These are phyloP conservation scores for Fusarium devonianum DNA, from an alignment of 2,329 filamentous ascomycete species.

Conservation along the genomic window DNA sequence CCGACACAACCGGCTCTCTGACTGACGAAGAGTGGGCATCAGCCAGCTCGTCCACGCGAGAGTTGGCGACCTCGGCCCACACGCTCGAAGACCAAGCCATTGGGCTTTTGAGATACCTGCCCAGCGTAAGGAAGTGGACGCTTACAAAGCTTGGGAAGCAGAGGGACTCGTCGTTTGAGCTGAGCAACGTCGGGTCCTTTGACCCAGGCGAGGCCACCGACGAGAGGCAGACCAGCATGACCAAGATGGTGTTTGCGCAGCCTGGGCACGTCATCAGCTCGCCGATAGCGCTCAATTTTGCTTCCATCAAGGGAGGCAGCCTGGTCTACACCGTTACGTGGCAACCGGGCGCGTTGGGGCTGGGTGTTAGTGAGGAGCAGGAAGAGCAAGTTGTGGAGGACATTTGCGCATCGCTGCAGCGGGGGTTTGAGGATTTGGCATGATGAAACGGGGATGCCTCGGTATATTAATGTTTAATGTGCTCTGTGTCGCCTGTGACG, in stretches of 20 bases:
- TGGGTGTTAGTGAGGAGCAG: conserved; percentile 20
- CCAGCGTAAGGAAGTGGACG: conserved; percentile 36
- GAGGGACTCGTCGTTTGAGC: conserved; percentile 33
- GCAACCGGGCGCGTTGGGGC: conserved; percentile 34
- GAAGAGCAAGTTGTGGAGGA: conserved; percentile 31
- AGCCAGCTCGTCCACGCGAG: conserved; percentile 18
- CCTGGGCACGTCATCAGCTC: conserved; percentile 29
- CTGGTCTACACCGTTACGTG: conserved; percentile 38
- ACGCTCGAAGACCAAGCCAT: conserved; percentile 32
- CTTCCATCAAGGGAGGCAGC: conserved; percentile 27
- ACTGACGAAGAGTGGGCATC: conserved; percentile 33
- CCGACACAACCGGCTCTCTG: conserved; percentile 6
- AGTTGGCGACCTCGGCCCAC: conserved; percentile 18
- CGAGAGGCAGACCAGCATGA: conserved; percentile 12
- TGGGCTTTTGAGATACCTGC: conserved; percentile 32
- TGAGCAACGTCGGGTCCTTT: conserved; percentile 38
- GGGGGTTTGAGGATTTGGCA: conserved; percentile 23
- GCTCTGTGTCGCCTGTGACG: background rate
- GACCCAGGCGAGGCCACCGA: background rate
- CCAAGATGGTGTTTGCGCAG: conserved; percentile 36
- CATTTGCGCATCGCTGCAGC: conserved; percentile 23
- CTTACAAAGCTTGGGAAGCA: conserved; percentile 28
- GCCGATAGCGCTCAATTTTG: conserved; percentile 34
- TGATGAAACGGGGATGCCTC: conserved; percentile 3
- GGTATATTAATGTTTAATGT: conserved; percentile 1